Evolutionary conservation across 164 flowering plant genomes (phyloP).

Genomic region (Berberis vulgaris): DNA sequence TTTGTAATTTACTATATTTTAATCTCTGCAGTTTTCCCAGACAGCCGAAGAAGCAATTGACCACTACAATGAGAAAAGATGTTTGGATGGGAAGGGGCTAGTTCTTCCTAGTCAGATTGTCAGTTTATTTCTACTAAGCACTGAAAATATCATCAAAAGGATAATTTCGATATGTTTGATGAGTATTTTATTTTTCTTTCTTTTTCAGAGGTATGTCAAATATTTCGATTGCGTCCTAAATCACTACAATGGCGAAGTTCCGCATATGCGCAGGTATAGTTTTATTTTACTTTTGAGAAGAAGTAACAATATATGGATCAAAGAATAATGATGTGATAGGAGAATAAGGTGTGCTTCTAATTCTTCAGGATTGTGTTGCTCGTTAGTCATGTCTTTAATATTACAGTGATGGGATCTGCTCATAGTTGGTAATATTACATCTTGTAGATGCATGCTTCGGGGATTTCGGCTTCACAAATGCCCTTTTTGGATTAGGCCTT

Average conservation of each 20-base stretch:
- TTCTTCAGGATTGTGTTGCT: too few species aligned
- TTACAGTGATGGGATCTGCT: too few species aligned
- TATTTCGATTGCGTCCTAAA: constrained; percentile 83
- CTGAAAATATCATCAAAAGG: not conserved
- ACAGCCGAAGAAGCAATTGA: constrained; percentile 98
- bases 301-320: too few species aligned
- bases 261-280: constrained; percentile 82
- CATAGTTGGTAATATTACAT: not conserved
- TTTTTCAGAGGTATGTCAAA: constrained; percentile 81
- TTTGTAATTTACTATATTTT: too few species aligned
- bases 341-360: too few species aligned
- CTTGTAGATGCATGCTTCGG: constrained; percentile 87
- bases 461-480: constrained; percentile 96
- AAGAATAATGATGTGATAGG: too few species aligned
- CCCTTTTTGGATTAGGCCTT: constrained; percentile 96
- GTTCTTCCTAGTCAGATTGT: constrained; percentile 98
- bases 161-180: constrained; percentile 7
- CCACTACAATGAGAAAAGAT: constrained; percentile 95
- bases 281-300: not conserved
- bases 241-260: constrained; percentile 82
- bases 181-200: constrained; percentile 5
- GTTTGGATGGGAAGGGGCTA: constrained; percentile 92
- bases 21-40: constrained; percentile 69
- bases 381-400: too few species aligned
- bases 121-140: constrained; percentile 19